A percentile compares a stretch with the other conserved stretches of the same genome.
phyloP scores from a whole-genome alignment of 805 yeast species.

The Grigorovia yakushimaensis region DNA sequence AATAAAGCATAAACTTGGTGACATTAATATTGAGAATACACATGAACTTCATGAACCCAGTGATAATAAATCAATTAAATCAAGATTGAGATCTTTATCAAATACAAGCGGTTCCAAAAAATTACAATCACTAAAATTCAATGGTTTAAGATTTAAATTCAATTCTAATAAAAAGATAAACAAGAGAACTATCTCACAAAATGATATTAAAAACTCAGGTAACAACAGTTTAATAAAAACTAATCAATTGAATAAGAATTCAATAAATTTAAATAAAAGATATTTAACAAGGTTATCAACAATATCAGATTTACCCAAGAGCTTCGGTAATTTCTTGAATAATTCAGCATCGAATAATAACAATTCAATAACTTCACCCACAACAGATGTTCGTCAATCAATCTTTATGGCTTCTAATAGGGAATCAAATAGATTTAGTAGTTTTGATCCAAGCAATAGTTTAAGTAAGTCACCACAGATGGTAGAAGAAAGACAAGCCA shows the following conservation, averaged over 20 bases:
- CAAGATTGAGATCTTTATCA: background rate
- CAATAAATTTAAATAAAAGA: conserved; percentile 2
- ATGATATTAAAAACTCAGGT: background rate
- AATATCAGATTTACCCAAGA: conserved; percentile 23
- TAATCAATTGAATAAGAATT: background rate
- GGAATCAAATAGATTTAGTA: background rate
- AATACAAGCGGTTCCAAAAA: background rate
- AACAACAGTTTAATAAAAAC: background rate
- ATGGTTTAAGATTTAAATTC: background rate
- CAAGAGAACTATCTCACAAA: background rate
- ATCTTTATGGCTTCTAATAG: conserved; percentile 2
- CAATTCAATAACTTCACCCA: background rate
- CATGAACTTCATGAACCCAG: background rate
- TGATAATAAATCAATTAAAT: background rate
- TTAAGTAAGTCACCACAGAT: conserved; percentile 8
- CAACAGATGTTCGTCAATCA: conserved; percentile 3
- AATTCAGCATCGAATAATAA: conserved; percentile 1
- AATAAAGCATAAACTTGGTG: conserved; percentile 15
- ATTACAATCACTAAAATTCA: conserved; percentile 1
- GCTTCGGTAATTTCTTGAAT: conserved; percentile 12
- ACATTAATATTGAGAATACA: background rate
- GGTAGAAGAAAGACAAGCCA: conserved; percentile 20
- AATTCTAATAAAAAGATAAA: conserved; percentile 1
- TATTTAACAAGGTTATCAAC: conserved; percentile 24
- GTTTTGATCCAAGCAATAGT: background rate